Conservation (phyloP, 495 filamentous ascomycete genomes). For the Cercophora samala region DNA sequence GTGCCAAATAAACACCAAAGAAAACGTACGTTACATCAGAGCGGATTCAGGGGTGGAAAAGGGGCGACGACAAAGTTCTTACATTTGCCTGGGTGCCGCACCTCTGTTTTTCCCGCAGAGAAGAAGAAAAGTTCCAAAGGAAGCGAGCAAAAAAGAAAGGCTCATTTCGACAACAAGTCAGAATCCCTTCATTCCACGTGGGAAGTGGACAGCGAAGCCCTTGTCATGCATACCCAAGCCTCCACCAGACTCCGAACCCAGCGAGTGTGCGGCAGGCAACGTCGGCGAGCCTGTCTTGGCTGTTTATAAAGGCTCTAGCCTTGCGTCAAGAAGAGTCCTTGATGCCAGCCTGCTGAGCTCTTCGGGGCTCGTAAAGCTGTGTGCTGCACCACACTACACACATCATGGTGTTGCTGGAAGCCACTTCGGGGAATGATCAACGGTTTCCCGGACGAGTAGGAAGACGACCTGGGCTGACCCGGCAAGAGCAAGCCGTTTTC, state of each 20-base stretch:
- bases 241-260: background rate
- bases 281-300: background rate
- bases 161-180: background rate
- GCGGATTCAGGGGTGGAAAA: background rate
- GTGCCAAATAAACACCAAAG: background rate
- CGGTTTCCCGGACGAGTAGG: background rate
- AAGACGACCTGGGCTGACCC: background rate
- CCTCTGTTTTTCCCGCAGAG: background rate
- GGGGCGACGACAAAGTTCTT: background rate
- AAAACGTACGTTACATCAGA: background rate
- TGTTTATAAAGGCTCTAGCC: background rate
- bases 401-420: background rate
- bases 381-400: background rate
- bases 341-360: too few species aligned
- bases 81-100: background rate
- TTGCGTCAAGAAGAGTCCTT: background rate
- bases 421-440: background rate
- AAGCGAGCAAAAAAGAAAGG: background rate
- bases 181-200: constrained; percentile 6
- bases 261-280: background rate
- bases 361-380: too few species aligned
- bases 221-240: background rate
- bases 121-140: background rate
- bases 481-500: background rate
- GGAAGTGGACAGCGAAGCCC: background rate